phyloP scores from a whole-genome alignment of 2,329 filamentous ascomycete genomes.

The Paraphaeosphaeria sporulosa region DNA sequence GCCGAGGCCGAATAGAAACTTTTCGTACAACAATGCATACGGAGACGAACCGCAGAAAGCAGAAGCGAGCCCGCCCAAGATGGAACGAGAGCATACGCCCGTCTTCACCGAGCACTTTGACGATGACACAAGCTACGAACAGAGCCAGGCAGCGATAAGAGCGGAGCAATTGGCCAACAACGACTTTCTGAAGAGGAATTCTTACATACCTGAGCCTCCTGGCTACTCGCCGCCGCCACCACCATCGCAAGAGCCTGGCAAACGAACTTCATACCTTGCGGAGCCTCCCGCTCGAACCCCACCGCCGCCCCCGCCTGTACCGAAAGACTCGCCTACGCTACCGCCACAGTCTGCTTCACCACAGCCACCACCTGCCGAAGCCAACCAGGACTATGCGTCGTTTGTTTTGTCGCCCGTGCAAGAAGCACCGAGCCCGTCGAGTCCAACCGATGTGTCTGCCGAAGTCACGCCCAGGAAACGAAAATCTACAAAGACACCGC shows the following conservation, averaged over 20 bases:
- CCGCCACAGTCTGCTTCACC: constrained; percentile 19
- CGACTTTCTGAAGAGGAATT: constrained; percentile 56
- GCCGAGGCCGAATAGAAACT: constrained; percentile 59
- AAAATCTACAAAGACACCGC: constrained; percentile 47
- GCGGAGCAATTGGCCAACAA: constrained; percentile 58
- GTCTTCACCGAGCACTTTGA: constrained; percentile 69
- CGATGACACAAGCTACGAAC: constrained; percentile 55
- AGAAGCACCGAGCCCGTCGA: constrained; percentile 38
- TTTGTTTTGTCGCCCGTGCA: constrained; percentile 45
- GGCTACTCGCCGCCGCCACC: constrained; percentile 9
- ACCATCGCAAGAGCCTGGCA: constrained; percentile 49
- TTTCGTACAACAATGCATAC: constrained; percentile 45
- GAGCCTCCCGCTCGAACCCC: constrained; percentile 22
- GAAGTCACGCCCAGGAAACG: constrained; percentile 39
- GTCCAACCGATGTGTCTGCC: constrained; percentile 31
- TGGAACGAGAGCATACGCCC: constrained; percentile 60
- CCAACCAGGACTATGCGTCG: constrained; percentile 28
- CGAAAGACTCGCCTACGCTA: constrained; percentile 11
- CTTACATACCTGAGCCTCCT: constrained; percentile 40
- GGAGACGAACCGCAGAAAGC: constrained; percentile 23
- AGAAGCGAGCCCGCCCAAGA: constrained; percentile 41
- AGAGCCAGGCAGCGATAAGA: constrained; percentile 52
- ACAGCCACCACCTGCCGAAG: constrained; percentile 28
- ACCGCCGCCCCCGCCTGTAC: constrained; percentile 24
- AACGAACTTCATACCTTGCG: constrained; percentile 49